Evolutionary conservation across 2,329 filamentous ascomycete genomes (phyloP), one percentile per base, ranked within the genome.

Genomic region (Sphaerostilbella broomeana): DNA sequence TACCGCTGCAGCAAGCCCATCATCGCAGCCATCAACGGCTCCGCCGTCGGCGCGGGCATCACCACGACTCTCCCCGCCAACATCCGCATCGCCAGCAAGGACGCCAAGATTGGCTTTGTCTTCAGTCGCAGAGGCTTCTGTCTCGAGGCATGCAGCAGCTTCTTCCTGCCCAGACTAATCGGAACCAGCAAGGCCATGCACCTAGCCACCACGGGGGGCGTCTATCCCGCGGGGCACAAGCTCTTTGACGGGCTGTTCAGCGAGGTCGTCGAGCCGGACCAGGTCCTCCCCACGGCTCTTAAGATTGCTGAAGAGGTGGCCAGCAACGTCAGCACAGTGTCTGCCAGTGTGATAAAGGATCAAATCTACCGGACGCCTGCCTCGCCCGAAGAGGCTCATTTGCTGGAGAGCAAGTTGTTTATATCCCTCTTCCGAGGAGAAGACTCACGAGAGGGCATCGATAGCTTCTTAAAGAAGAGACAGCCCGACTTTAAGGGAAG

Each of bases 71-170:
- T 80, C 4, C 68, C 76, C 2, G 71, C 70, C 37, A 67, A 65
- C 34, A 65, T 75, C 37, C 64, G 71, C 35, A 51, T 81, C 46
- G 75, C 66, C 27, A 76, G 73, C 47, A 56, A 62, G 27, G 60
- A 64, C 9, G 79, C 81, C 2, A 83, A 82, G 54, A 73, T 87
- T 46, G 84, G 83, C 37, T 85, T 87, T 55, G 81, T 86, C 13
- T 89, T 88, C 58, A 70, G 73, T 17, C 73, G 81, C 18, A 70
- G 83, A 29, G 84, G 83, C 1, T 69, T 88, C 51, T 69, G 77
- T 43, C 81, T 84, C 74, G 84, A 89, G 60, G 82, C 80, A 1
- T 81, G 75, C 53, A 78, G 72, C 35, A 80, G 76, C 7, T 88
- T 74, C 59, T 88, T 85, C 65, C 67, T 88, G 24, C 83, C 84